Percentiles rank a stretch among this genome's conserved stretches.
Evolutionary conservation across 2,329 filamentous ascomycete genomes (phyloP).

Genomic region (Beauveria sp.): DNA sequence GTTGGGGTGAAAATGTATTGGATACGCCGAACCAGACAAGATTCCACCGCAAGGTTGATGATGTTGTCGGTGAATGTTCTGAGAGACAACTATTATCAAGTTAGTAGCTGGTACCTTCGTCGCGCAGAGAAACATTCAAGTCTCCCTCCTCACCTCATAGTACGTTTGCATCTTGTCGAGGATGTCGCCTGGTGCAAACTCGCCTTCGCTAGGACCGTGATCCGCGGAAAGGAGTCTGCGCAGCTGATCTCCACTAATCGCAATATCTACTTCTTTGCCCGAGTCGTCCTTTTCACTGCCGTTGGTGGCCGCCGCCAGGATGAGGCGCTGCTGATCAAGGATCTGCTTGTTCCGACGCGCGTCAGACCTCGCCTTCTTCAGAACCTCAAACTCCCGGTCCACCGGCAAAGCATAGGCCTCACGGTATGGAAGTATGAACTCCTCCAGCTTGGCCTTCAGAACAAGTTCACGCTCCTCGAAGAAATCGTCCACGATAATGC

Average conservation of each 20-base stretch:
- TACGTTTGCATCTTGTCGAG: slow-evolving; percentile 33
- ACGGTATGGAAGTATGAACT: slow-evolving; percentile 26
- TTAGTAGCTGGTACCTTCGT: no score
- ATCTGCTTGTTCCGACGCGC: not conserved
- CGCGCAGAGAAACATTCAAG: no score
- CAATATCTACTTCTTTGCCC: no score
- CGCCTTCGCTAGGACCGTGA: slow-evolving; percentile 13
- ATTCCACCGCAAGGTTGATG: slow-evolving; percentile 33
- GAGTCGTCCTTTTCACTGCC: no score
- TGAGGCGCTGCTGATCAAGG: not conserved
- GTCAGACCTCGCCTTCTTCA: slow-evolving; percentile 6
- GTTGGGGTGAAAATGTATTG: slow-evolving; percentile 27
- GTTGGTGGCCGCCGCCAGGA: no score
- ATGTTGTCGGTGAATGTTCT: slow-evolving; percentile 35
- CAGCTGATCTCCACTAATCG: not conserved
- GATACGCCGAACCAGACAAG: slow-evolving; percentile 31
- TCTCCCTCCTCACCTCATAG: slow-evolving; percentile 25
- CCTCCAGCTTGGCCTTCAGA: slow-evolving; percentile 24
- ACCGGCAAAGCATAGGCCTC: slow-evolving; percentile 22
- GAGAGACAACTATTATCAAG: slow-evolving; percentile 25
- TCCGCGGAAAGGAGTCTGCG: not conserved
- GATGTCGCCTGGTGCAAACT: slow-evolving; percentile 26
- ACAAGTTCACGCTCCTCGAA: slow-evolving; percentile 20
- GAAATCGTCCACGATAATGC: slow-evolving; percentile 16
- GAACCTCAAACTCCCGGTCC: slow-evolving; percentile 20